These are phyloP conservation scores for Tolypocladium sp. DNA, from an alignment of 2,329 filamentous ascomycete species.

Conservation along the genomic window DNA sequence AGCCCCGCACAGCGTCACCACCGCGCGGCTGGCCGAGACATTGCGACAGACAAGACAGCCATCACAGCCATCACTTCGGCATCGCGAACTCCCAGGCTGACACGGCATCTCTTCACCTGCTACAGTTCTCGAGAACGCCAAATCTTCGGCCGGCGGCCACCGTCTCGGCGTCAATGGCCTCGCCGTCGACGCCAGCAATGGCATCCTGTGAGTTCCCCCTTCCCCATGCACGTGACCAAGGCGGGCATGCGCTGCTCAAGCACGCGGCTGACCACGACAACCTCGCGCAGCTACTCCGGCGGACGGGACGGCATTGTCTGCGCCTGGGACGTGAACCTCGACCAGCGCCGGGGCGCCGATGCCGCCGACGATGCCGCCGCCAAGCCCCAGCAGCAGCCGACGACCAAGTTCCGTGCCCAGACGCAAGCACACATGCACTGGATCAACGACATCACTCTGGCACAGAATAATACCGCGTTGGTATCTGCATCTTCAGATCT, in stretches of 20 bases:
- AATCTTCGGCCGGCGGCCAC: conserved; percentile 64
- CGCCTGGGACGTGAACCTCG: conserved; percentile 81
- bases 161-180: conserved; percentile 91
- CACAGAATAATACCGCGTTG: conserved; percentile 67
- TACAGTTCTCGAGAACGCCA: conserved; percentile 49
- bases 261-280: conserved; percentile 1
- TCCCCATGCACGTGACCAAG: neutral
- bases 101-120: neutral
- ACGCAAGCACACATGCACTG: conserved; percentile 81
- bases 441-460: conserved; percentile 87
- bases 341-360: conserved; percentile 36
- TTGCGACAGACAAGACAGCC: neutral
- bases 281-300: conserved; percentile 68
- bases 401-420: conserved; percentile 51
- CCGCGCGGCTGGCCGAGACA: neutral
- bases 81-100: conserved; percentile 1
- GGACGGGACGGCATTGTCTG: conserved; percentile 93
- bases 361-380: conserved; percentile 18
- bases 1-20: neutral
- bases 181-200: conserved; percentile 72
- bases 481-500: conserved; percentile 91
- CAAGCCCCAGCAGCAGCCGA: conserved; percentile 21
- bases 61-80: neutral
- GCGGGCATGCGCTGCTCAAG: neutral
- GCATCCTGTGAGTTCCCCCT: conserved; percentile 63